Percentiles rank a stretch among this genome's conserved stretches.
These are phyloP conservation scores for Venturia aucupariae DNA, from an alignment of 2,329 filamentous ascomycete genomes.

Conservation along the genomic window DNA sequence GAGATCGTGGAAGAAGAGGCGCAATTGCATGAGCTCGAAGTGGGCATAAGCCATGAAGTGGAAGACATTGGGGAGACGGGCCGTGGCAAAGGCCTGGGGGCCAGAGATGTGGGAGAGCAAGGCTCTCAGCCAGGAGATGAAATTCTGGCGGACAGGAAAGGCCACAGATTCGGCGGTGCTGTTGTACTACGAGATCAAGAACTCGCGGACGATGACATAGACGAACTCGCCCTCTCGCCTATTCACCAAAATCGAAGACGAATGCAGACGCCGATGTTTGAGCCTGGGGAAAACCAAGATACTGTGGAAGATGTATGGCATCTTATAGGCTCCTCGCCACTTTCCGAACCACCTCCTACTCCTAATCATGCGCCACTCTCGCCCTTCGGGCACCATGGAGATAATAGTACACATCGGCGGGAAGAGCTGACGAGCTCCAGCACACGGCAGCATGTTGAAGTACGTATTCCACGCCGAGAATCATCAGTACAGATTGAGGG, in stretches of 20 bases:
- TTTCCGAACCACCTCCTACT: background rate
- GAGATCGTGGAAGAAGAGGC: background rate
- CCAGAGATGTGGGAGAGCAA: background rate
- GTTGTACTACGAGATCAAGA: background rate
- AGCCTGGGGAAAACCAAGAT: background rate
- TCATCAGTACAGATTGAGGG: background rate
- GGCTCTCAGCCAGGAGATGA: background rate
- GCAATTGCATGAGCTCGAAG: background rate
- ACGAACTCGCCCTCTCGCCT: background rate
- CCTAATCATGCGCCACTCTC: background rate
- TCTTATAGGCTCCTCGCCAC: conserved; percentile 3
- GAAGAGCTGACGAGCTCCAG: background rate
- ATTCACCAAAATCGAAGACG: background rate
- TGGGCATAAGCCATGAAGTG: background rate
- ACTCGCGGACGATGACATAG: background rate
- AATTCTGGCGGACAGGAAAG: background rate
- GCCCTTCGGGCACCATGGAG: background rate
- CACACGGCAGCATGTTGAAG: conserved; percentile 4
- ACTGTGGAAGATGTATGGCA: background rate
- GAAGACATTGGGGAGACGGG: background rate
- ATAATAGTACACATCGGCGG: background rate
- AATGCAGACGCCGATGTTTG: background rate
- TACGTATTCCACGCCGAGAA: conserved; percentile 2
- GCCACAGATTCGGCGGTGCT: background rate
- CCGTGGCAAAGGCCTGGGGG: background rate